A percentile compares a stretch with the other conserved stretches of the same genome.
Evolutionary conservation across 805 yeast genomes (phyloP).

Genomic region (Kregervanrija fluxuum): DNA sequence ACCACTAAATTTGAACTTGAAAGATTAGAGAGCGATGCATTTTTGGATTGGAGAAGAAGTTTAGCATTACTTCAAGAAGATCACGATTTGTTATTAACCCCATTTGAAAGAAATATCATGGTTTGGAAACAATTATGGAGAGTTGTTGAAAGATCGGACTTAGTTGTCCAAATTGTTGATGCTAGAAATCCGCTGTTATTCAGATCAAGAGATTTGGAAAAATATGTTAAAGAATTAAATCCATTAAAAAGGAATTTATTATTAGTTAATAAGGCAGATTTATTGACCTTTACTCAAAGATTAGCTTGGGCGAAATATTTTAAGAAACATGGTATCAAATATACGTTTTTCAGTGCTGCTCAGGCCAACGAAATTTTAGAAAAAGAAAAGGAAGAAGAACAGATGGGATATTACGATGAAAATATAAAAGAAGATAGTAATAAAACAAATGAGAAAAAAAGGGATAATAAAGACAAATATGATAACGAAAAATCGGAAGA

Average conservation of each 20-base stretch:
- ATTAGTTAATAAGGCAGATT: slow-evolving; percentile 89
- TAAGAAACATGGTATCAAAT: slow-evolving; percentile 57
- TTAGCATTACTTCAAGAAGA: slow-evolving; percentile 79
- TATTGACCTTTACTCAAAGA: slow-evolving; percentile 72
- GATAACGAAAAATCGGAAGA: slow-evolving; percentile 12
- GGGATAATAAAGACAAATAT: background rate
- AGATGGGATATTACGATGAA: slow-evolving; percentile 9
- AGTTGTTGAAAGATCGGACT: slow-evolving; percentile 90
- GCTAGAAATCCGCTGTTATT: slow-evolving; percentile 90
- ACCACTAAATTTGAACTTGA: slow-evolving; percentile 76
- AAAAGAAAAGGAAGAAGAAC: slow-evolving; percentile 43
- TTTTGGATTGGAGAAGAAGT: slow-evolving; percentile 89
- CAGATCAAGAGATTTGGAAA: slow-evolving; percentile 78
- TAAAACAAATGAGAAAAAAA: slow-evolving; percentile 1
- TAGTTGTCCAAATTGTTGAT: slow-evolving; percentile 95
- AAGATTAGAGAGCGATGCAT: slow-evolving; percentile 81
- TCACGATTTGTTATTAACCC: slow-evolving; percentile 82
- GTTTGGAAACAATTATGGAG: slow-evolving; percentile 99
- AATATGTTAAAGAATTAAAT: slow-evolving; percentile 70
- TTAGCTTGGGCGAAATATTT: slow-evolving; percentile 84
- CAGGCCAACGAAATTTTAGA: slow-evolving; percentile 73
- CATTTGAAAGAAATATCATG: slow-evolving; percentile 93
- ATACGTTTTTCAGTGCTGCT: slow-evolving; percentile 89
- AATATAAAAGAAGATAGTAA: slow-evolving; percentile 1
- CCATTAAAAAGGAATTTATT: slow-evolving; percentile 72